Evolutionary conservation across 129 eudicot genomes (phyloP).

Genomic region (Arctium minus): DNA sequence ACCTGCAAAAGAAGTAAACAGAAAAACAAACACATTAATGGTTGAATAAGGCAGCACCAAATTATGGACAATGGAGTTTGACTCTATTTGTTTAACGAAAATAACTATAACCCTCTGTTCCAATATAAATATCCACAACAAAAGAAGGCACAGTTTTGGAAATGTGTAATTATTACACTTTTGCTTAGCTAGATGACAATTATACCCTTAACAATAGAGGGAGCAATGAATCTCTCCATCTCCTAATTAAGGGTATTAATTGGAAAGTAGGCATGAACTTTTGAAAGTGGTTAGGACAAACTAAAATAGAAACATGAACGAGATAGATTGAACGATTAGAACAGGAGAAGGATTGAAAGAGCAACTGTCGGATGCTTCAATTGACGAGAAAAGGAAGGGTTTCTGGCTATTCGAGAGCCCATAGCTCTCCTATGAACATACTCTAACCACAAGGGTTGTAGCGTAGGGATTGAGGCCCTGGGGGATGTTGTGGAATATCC

Average conservation of each 20-base stretch:
- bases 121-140: neutral
- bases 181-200: neutral
- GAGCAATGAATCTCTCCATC: neutral
- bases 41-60: neutral
- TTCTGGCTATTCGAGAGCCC: neutral
- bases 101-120: neutral
- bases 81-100: neutral
- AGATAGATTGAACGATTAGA: too few species aligned
- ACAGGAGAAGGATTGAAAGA: neutral
- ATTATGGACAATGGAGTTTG: neutral
- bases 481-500: too few species aligned
- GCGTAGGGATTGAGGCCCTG: too few species aligned
- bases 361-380: neutral
- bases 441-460: neutral
- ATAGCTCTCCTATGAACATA: neutral
- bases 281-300: neutral
- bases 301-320: too few species aligned
- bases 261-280: neutral
- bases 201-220: neutral
- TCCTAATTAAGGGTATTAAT: neutral
- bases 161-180: neutral
- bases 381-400: neutral
- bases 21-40: neutral
- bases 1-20: slow-evolving; percentile 49
- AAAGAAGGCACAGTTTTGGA: neutral